phyloP scores from a whole-genome alignment of 257 asterid genomes.

The Penstemon newberryi region DNA sequence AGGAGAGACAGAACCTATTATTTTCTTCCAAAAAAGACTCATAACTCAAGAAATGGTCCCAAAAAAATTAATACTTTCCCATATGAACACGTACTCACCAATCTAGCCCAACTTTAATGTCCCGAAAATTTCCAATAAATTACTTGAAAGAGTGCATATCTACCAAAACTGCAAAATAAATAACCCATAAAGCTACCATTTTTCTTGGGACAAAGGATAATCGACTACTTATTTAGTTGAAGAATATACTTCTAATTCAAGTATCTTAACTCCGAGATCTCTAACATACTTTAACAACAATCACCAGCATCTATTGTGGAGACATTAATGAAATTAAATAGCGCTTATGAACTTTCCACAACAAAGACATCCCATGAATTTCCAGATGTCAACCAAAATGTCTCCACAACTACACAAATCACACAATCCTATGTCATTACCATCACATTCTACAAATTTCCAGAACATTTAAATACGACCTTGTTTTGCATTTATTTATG shows the following conservation, averaged over 20 bases:
- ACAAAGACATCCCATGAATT: neutral
- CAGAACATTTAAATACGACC: neutral
- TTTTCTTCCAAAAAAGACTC: neutral
- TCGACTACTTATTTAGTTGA: slow-evolving; percentile 5
- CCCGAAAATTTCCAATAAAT: neutral
- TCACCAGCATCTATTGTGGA: neutral
- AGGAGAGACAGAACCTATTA: too few relatives aligned
- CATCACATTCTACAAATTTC: neutral
- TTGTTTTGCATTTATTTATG: too few relatives aligned
- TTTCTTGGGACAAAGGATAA: neutral
- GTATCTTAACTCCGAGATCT: neutral
- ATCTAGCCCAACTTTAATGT: neutral
- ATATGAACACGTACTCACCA: neutral
- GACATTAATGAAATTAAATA: neutral
- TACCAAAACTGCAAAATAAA: neutral
- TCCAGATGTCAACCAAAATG: neutral
- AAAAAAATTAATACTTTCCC: neutral
- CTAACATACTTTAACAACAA: neutral
- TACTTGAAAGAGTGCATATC: neutral
- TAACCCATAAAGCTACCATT: neutral
- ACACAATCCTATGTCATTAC: neutral
- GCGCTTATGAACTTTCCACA: neutral
- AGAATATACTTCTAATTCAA: neutral
- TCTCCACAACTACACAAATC: neutral
- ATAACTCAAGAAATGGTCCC: neutral